Evolutionary conservation across 208 protist species (phyloP).

Genomic region (Trypanosomatidae sp.): DNA sequence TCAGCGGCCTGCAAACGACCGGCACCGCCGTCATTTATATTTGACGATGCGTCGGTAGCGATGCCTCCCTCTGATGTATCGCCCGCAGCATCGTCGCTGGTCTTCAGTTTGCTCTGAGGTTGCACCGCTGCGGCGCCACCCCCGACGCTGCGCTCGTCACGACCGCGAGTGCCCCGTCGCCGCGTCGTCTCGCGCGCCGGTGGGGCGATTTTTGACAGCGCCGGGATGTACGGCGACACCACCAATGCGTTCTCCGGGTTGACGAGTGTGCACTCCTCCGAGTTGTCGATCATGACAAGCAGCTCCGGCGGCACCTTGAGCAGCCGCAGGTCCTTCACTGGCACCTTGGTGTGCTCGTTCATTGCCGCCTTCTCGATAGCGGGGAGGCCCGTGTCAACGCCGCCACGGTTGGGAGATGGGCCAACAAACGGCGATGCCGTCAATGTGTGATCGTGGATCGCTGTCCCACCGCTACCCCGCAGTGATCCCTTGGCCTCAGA

Average conservation of each 20-base stretch:
- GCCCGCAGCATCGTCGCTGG: background rate
- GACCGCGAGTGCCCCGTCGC: constrained; percentile 2
- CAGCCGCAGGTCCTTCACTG: constrained; percentile 83
- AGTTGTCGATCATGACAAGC: constrained; percentile 89
- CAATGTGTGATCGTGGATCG: background rate
- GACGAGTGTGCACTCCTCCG: constrained; percentile 70
- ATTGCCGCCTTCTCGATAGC: constrained; percentile 15
- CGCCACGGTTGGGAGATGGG: background rate
- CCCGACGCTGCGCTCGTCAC: background rate
- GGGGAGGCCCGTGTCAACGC: background rate
- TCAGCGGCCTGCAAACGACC: background rate
- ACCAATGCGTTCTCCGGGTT: constrained; percentile 85
- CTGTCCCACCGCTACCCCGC: background rate
- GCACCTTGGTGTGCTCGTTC: constrained; percentile 57
- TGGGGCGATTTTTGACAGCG: constrained; percentile 16
- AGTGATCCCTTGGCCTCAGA: background rate
- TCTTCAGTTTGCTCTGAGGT: background rate
- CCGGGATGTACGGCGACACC: constrained; percentile 76
- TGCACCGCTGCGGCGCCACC: background rate
- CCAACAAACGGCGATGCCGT: background rate
- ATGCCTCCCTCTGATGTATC: background rate
- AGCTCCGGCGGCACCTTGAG: constrained; percentile 84
- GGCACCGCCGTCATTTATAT: background rate
- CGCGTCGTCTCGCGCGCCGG: constrained; percentile 1
- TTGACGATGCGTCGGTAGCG: background rate